phyloP scores from a whole-genome alignment of 2,329 filamentous ascomycete species.

The Penicillium expansum region DNA sequence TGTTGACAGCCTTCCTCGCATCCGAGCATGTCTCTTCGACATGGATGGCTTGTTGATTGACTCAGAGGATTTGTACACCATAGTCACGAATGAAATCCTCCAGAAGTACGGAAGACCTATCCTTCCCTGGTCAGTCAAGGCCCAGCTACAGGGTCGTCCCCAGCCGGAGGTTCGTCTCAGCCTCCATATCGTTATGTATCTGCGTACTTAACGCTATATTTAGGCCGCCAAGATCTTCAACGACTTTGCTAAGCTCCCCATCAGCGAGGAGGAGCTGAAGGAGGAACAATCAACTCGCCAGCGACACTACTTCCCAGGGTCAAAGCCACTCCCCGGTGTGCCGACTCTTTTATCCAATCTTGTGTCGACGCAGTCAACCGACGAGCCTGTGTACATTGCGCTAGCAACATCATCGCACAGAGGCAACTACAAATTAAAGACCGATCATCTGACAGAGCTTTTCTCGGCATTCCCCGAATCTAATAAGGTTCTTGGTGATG shows the following conservation, averaged over 20 bases:
- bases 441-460: constrained; percentile 51
- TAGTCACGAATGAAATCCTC: constrained; percentile 78
- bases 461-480: constrained; percentile 62
- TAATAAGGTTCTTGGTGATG: constrained; percentile 82
- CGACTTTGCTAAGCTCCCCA: constrained; percentile 82
- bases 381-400: constrained; percentile 68
- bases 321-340: constrained; percentile 78
- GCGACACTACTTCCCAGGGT: constrained; percentile 65
- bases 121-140: constrained; percentile 93
- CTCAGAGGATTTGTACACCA: constrained; percentile 85
- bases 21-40: constrained; percentile 93
- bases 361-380: constrained; percentile 33
- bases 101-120: constrained; percentile 67
- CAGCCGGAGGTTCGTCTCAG: constrained; percentile 48
- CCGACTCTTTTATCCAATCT: constrained; percentile 58
- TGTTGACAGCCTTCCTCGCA: constrained; percentile 63
- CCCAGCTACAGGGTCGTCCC: constrained; percentile 72
- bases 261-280: constrained; percentile 66
- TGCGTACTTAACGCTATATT: constrained; percentile 4
- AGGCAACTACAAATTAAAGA: constrained; percentile 75
- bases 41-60: constrained; percentile 97
- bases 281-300: constrained; percentile 63
- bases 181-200: background rate
- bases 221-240: constrained; percentile 63
- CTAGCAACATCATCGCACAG: constrained; percentile 77